These are phyloP conservation scores for Gynandropsis gynandra DNA, from an alignment of 345 rosid genomes.

Conservation along the genomic window DNA sequence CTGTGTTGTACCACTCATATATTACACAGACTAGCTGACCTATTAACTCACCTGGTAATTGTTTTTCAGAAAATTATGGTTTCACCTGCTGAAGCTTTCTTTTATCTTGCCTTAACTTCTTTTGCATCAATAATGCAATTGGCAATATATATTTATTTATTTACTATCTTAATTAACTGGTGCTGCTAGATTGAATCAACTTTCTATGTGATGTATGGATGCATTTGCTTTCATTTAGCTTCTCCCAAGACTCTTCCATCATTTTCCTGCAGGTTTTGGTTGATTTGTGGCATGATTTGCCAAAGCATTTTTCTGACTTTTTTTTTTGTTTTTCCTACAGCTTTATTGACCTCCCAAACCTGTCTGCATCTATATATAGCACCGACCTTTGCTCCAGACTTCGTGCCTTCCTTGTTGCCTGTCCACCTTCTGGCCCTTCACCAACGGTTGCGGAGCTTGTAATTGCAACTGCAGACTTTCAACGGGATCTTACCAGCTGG, in stretches of 20 bases:
- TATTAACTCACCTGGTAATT: slow-evolving; percentile 6
- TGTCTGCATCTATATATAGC: slow-evolving; percentile 86
- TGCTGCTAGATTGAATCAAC: too few relatives aligned
- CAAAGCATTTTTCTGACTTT: background rate
- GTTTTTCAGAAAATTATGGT: slow-evolving; percentile 2
- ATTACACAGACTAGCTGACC: background rate
- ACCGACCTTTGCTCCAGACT: slow-evolving; percentile 83
- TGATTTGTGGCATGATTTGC: too few relatives aligned
- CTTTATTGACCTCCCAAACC: slow-evolving; percentile 82
- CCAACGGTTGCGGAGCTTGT: slow-evolving; percentile 87
- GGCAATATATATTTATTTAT: too few relatives aligned
- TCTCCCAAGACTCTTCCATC: background rate
- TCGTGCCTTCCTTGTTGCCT: slow-evolving; percentile 79
- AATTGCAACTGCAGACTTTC: slow-evolving; percentile 91
- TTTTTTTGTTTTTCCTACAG: slow-evolving; percentile 43
- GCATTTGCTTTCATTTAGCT: background rate
- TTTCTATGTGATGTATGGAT: too few relatives aligned
- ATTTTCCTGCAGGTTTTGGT: too few relatives aligned
- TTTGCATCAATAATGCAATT: too few relatives aligned
- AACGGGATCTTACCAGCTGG: slow-evolving; percentile 87
- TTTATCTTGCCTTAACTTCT: too few relatives aligned
- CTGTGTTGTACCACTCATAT: too few relatives aligned
- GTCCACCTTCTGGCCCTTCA: slow-evolving; percentile 95
- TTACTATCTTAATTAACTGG: slow-evolving; percentile 1
- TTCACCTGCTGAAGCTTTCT: too few relatives aligned